Evolutionary conservation across 257 asterid species (phyloP), one percentile per base, ranked within the genome.

Genomic region (Solanum tarapatanum): DNA sequence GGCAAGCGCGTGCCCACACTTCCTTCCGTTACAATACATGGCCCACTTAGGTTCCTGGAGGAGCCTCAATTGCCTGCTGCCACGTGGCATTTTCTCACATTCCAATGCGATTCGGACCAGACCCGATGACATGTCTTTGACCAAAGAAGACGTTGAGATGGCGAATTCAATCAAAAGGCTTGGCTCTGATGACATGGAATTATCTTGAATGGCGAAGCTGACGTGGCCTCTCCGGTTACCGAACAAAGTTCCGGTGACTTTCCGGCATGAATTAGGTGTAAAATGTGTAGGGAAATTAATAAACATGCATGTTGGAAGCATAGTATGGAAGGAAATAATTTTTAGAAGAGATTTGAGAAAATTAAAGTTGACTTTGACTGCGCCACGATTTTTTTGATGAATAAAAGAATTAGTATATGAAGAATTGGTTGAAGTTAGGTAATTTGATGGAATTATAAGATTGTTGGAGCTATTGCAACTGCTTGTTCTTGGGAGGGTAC

Each of bases 11-110:
- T 93, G 87, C 32, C 99, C 99, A 33, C 95, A 91, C 90, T 94
- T 95, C 89, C 94, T 93, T 13, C 99, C 99, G 82, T 95, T 96
- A 82, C 97, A 95, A 89, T 95, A 95, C 98, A 96, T 95, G 84
- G 93, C 93, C 99, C 99, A 96, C 89, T 84, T 87, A 17, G 96
- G 92, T 90, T 95, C 98, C 7, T 82, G 72, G 32, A 92, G 92
- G 76, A 95, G 91, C 89, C 90, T 77, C 87, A 24, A 82, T 43
- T 86, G 87, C 66, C 91, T 77, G 33, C 88, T 90, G 17, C 93
- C 88, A 24, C 80, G 92, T 21, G 84, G 37, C 35, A 32, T 32
- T 87, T 94, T 96, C 87, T 93, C 98, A 86, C 98, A 95, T 91
- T 96, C 98, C 48, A 96, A 85, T 0, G 98, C 98, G 70, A 96